These are phyloP conservation scores for Myrica gale DNA, from an alignment of 306 rosid species.

Conservation along the genomic window DNA sequence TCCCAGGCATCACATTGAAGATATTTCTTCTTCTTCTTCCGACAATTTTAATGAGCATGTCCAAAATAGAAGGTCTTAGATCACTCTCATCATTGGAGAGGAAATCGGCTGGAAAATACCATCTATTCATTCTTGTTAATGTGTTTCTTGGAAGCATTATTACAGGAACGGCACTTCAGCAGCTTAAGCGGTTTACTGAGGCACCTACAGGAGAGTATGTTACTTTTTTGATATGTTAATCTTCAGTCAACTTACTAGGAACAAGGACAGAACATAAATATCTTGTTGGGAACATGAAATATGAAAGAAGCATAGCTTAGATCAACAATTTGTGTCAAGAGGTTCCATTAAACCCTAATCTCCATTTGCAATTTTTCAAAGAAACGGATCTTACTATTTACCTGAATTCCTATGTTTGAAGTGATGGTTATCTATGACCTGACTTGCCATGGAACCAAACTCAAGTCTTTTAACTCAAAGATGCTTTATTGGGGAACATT, in stretches of 20 bases:
- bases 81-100: constrained; percentile 72
- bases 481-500: not conserved
- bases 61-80: constrained; percentile 68
- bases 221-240: not conserved
- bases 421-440: not conserved
- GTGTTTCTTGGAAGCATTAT: constrained; percentile 87
- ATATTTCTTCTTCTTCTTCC: constrained; percentile 77
- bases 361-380: not conserved
- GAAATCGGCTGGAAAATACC: constrained; percentile 81
- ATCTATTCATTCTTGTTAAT: constrained; percentile 68
- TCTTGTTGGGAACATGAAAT: not conserved
- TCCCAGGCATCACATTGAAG: constrained; percentile 87
- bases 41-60: constrained; percentile 69
- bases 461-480: not conserved
- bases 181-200: constrained; percentile 50
- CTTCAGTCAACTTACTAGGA: not conserved
- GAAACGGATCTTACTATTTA: not conserved
- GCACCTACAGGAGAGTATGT: constrained; percentile 71
- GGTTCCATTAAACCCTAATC: not conserved
- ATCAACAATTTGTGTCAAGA: not conserved
- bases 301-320: not conserved
- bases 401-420: not conserved
- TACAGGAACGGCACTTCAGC: constrained; percentile 90
- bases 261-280: not conserved
- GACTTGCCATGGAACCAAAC: not conserved